Percentiles rank a stretch among this genome's conserved stretches.
Conservation (phyloP, 192 early-diverging fungal species). For the Coemansia sp. region DNA sequence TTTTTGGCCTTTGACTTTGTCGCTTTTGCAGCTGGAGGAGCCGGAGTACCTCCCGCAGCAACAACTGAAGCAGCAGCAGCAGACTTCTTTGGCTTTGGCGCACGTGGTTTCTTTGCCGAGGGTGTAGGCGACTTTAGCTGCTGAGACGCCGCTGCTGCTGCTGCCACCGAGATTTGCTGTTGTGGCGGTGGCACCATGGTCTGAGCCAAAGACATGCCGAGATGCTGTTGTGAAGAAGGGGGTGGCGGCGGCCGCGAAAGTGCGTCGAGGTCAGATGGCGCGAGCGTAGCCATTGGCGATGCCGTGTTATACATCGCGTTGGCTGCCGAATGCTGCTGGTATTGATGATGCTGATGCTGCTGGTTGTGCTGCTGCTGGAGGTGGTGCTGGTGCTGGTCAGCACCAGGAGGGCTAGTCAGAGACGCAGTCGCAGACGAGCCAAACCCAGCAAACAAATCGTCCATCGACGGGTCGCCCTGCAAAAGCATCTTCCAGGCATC, state of each 20-base stretch:
- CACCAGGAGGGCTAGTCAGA: not conserved
- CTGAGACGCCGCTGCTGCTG: constrained; percentile 3
- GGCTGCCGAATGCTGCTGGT: too few relatives aligned
- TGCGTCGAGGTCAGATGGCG: constrained; percentile 43
- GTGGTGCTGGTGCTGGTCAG: not conserved
- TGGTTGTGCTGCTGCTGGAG: too few relatives aligned
- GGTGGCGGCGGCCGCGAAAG: constrained; percentile 2
- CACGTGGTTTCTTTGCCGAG: constrained; percentile 38
- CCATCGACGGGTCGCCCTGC: constrained; percentile 42
- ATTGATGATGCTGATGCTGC: too few relatives aligned
- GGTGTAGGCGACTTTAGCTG: constrained; percentile 30
- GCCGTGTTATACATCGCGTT: not conserved
- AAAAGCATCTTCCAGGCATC: constrained; percentile 41
- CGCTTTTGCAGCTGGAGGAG: not conserved
- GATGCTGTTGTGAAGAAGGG: not conserved
- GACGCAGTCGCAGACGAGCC: not conserved
- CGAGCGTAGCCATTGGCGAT: constrained; percentile 23
- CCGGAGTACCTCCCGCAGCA: not conserved
- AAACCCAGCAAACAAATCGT: constrained; percentile 22
- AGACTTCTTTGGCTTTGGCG: constrained; percentile 39
- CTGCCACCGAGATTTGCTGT: not conserved
- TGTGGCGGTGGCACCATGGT: constrained; percentile 1
- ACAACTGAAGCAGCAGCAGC: not conserved
- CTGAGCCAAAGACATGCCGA: not conserved
- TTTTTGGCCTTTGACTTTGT: constrained; percentile 24